A percentile compares a stretch with the other conserved stretches of the same genome.
Conservation (phyloP, 345 rosid genomes). For the Rhizophora mangle region DNA sequence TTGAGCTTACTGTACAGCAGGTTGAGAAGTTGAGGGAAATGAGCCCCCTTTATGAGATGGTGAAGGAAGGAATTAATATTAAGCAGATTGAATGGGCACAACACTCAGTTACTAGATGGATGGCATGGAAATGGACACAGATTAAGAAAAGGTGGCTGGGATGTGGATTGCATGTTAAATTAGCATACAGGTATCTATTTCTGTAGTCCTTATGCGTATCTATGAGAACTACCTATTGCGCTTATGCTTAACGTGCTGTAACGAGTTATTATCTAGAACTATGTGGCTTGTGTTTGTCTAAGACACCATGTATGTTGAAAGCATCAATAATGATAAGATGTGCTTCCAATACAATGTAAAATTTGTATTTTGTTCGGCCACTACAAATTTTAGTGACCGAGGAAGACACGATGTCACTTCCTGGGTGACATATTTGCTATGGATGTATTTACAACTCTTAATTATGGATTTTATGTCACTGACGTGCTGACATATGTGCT, state of each 20-base stretch:
- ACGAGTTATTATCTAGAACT: neutral
- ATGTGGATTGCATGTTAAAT: conserved; percentile 4
- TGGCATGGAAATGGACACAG: neutral
- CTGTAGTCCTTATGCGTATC: conserved; percentile 9
- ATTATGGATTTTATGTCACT: too few species aligned
- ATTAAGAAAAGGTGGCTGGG: neutral
- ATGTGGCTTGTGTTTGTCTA: neutral
- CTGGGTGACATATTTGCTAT: neutral
- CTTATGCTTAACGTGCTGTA: conserved; percentile 10
- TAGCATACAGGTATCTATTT: conserved; percentile 5
- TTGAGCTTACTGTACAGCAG: conserved; percentile 80
- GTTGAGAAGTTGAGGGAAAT: conserved; percentile 91
- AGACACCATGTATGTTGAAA: neutral
- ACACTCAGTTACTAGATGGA: conserved; percentile 34
- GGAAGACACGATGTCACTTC: neutral
- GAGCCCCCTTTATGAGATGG: conserved; percentile 98
- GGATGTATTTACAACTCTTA: neutral
- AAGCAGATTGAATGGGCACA: conserved; percentile 89
- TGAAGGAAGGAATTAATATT: conserved; percentile 79
- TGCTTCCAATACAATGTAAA: neutral
- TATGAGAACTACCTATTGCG: conserved; percentile 9
- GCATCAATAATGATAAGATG: neutral
- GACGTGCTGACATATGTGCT: too few species aligned
- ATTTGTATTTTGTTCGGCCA: neutral
- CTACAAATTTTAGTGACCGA: neutral